Conservation (phyloP, 208 protist species). For the Naegleria gruberi region DNA sequence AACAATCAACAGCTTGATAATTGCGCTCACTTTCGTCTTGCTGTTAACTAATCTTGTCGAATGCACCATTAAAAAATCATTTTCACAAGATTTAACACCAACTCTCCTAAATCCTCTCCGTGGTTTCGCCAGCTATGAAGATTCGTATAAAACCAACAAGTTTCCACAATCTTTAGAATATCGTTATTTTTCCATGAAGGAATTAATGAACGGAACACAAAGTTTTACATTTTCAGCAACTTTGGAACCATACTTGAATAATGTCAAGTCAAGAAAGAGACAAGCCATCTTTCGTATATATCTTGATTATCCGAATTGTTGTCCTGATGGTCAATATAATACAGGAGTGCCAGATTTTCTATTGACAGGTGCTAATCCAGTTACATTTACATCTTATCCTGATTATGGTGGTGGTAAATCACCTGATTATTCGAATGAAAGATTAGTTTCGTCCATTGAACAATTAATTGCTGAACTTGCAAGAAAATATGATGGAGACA, state of each 20-base stretch:
- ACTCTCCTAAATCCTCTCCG: not conserved
- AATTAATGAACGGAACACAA: not conserved
- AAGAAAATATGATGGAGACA: constrained; percentile 18
- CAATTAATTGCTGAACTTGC: not conserved
- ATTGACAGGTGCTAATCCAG: not conserved
- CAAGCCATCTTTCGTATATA: constrained; percentile 2
- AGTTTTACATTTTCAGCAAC: not conserved
- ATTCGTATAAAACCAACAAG: not conserved
- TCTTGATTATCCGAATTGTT: constrained; percentile 23
- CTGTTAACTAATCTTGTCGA: no score
- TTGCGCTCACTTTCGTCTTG: no score
- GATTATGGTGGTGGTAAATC: constrained; percentile 18
- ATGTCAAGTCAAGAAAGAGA: not conserved
- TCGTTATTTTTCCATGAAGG: constrained; percentile 12
- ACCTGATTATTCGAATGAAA: constrained; percentile 21
- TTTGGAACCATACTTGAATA: not conserved
- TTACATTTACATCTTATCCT: constrained; percentile 14
- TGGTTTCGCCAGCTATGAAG: not conserved
- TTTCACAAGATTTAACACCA: not conserved
- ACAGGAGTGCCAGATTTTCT: constrained; percentile 10
- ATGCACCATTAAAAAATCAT: no score
- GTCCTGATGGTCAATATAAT: constrained; percentile 5
- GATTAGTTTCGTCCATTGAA: not conserved
- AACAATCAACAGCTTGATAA: no score
- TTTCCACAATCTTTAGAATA: constrained; percentile 16